phyloP scores from a whole-genome alignment of 192 early-diverging fungal genomes.

The Paraglomus occultum region DNA sequence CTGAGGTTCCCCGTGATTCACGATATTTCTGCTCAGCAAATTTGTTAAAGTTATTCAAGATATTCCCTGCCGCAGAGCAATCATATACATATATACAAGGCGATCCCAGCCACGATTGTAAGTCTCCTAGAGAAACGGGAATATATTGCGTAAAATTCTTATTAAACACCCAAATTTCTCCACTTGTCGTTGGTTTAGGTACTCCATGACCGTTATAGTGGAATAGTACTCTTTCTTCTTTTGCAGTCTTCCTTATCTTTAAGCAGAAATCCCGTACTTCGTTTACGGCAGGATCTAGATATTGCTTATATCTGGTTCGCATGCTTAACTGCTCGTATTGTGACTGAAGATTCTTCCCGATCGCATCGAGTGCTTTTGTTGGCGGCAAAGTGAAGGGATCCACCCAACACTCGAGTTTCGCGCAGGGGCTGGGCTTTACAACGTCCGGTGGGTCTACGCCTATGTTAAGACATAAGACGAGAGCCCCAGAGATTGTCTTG shows the following conservation, averaged over 20 bases:
- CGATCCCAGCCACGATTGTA: conserved; percentile 93
- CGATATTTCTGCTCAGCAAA: conserved; percentile 84
- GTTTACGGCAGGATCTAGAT: conserved; percentile 89
- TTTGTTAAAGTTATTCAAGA: conserved; percentile 84
- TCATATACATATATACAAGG: conserved; percentile 98
- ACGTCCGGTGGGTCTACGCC: conserved; percentile 95
- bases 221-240: conserved; percentile 93
- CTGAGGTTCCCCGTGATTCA: conserved; percentile 52
- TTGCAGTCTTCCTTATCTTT: conserved; percentile 77
- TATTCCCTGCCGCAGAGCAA: conserved; percentile 89
- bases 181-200: conserved; percentile 87
- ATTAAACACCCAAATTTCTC: conserved; percentile 99
- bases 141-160: conserved; percentile 98
- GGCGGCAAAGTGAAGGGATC: conserved; percentile 81
- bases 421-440: conserved; percentile 81
- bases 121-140: conserved; percentile 85
- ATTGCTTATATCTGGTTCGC: conserved; percentile 75
- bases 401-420: conserved; percentile 93
- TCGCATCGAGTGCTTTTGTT: conserved; percentile 79
- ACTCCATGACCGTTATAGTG: conserved; percentile 99
- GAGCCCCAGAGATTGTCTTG: conserved; percentile 83
- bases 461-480: conserved; percentile 93
- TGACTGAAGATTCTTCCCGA: conserved; percentile 84
- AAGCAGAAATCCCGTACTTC: conserved; percentile 89
- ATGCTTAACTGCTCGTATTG: conserved; percentile 93